These are phyloP conservation scores for Umbelopsis sp. DNA, from an alignment of 371 early-diverging fungal species.

Conservation along the genomic window DNA sequence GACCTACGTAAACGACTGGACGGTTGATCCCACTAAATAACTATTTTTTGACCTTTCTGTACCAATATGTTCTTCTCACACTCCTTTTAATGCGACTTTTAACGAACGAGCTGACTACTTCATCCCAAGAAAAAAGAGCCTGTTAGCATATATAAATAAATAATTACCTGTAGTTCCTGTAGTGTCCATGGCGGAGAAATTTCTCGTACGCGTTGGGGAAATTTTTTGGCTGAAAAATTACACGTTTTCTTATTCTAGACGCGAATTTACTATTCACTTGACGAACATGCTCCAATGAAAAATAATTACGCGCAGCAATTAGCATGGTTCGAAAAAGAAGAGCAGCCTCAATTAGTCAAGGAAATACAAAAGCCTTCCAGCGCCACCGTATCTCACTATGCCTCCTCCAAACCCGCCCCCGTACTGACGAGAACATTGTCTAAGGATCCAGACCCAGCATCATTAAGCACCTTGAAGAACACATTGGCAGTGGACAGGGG, in stretches of 20 bases:
- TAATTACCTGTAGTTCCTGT: too few relatives aligned
- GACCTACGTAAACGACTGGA: conserved; percentile 5
- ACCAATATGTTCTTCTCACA: not conserved
- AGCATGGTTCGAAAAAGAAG: conserved; percentile 23
- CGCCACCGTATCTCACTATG: not conserved
- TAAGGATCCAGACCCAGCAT: not conserved
- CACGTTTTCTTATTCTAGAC: not conserved
- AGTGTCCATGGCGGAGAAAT: too few relatives aligned
- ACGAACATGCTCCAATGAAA: conserved; percentile 13
- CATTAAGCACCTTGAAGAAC: too few relatives aligned
- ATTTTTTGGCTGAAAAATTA: not conserved
- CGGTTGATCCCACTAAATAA: not conserved
- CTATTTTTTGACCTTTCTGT: not conserved
- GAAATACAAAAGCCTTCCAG: not conserved
- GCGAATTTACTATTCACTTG: not conserved
- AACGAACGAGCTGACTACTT: too few relatives aligned
- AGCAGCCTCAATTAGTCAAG: conserved; percentile 10
- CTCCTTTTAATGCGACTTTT: not conserved
- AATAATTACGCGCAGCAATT: conserved; percentile 22
- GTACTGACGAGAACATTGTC: not conserved
- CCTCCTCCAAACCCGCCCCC: not conserved
- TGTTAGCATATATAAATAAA: too few relatives aligned
- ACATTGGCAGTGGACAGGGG: not conserved
- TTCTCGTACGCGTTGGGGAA: too few relatives aligned
- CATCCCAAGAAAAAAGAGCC: too few relatives aligned